A percentile compares a stretch with the other conserved stretches of the same genome.
Conservation (phyloP, 73 alveolate species). For the Symbiodinium pilosum region DNA sequence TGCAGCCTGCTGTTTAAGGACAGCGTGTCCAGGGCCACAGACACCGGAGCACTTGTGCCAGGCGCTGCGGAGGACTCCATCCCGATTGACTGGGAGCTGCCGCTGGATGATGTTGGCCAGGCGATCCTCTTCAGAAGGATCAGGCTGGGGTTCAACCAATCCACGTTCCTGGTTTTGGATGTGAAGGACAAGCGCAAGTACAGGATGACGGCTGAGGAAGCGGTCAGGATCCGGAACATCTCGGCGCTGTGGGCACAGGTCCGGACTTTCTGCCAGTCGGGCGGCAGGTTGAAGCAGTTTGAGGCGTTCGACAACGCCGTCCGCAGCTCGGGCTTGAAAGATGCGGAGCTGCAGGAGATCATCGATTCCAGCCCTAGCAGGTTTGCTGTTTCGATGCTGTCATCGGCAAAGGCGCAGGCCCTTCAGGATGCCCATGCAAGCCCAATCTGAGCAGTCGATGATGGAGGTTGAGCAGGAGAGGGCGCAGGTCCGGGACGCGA, state of each 20-base stretch:
- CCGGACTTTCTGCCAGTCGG: neutral
- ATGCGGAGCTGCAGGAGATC: neutral
- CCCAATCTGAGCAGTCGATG: neutral
- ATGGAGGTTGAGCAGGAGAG: conserved; percentile 21
- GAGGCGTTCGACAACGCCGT: neutral
- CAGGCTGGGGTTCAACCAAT: neutral
- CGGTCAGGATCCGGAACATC: neutral
- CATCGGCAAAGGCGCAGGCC: neutral
- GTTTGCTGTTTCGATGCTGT: neutral
- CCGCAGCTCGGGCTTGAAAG: neutral
- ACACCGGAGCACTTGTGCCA: neutral
- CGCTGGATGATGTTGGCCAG: neutral
- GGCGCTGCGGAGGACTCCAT: neutral
- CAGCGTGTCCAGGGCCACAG: no score
- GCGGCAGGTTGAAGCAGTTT: neutral
- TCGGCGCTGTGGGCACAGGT: neutral
- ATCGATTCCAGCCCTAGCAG: neutral
- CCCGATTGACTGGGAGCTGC: neutral
- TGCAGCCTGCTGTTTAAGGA: neutral
- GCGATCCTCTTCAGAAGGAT: neutral
- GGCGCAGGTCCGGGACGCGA: neutral
- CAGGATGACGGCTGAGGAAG: neutral
- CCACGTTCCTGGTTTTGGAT: neutral
- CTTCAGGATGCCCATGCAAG: neutral
- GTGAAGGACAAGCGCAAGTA: neutral